These are phyloP conservation scores for Penicillium sp. DNA, from an alignment of 2,329 filamentous ascomycete genomes.

Conservation along the genomic window DNA sequence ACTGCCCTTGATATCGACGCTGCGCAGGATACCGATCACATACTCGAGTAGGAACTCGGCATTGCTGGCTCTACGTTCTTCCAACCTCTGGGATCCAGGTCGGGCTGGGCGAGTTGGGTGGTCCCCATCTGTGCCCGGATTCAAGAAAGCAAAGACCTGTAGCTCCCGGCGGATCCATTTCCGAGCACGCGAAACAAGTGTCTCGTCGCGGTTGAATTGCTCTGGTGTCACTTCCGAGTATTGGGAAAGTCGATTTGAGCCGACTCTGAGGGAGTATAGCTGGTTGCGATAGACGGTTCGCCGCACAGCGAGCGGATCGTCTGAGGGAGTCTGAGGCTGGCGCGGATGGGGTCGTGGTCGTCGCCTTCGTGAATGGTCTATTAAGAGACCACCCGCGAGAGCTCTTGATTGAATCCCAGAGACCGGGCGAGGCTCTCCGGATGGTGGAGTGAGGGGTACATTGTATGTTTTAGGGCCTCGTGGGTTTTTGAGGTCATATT, in stretches of 20 bases:
- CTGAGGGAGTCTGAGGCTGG: constrained; percentile 28
- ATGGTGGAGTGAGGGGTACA: constrained; percentile 37
- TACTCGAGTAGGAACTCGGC: constrained; percentile 83
- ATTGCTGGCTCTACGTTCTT: constrained; percentile 56
- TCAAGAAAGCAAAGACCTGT: constrained; percentile 72
- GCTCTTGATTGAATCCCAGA: constrained; percentile 4
- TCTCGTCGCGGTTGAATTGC: constrained; percentile 58
- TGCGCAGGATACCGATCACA: constrained; percentile 75
- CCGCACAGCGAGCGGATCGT: constrained; percentile 55
- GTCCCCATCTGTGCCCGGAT: constrained; percentile 32
- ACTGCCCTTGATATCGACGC: constrained; percentile 73
- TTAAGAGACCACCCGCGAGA: constrained; percentile 4
- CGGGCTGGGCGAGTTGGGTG: constrained; percentile 10
- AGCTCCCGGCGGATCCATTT: constrained; percentile 80
- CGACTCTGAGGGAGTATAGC: constrained; percentile 75
- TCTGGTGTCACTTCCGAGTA: constrained; percentile 69
- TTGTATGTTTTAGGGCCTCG: constrained; percentile 55
- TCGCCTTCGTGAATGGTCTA: constrained; percentile 10
- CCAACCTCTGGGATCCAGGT: constrained; percentile 31
- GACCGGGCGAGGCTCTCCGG: constrained; percentile 12
- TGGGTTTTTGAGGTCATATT: constrained; percentile 57
- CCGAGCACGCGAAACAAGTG: constrained; percentile 69
- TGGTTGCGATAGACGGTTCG: constrained; percentile 66
- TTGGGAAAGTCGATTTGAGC: constrained; percentile 69
- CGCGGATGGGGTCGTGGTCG: constrained; percentile 20